These are phyloP conservation scores for Ceratorhiza oryzae-sativae DNA, from an alignment of 1,284 basidiomycete species.

Conservation along the genomic window DNA sequence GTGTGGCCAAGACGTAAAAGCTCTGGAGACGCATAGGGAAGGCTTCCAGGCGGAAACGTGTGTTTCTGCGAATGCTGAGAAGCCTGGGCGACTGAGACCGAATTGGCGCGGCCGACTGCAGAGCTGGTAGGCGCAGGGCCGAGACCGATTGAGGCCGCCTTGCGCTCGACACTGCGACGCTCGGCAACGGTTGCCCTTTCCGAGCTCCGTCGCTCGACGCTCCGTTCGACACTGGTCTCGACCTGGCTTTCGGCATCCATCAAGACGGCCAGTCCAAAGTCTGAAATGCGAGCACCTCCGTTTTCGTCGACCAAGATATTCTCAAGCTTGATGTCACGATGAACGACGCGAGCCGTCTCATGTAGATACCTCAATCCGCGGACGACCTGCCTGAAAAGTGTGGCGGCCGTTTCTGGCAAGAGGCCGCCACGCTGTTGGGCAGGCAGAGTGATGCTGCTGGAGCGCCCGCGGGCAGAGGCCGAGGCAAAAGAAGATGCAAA, in stretches of 20 bases:
- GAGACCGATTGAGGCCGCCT: neutral
- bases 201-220: neutral
- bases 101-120: conserved; percentile 22
- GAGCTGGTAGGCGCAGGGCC: conserved; percentile 25
- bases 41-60: conserved; percentile 78
- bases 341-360: conserved; percentile 76
- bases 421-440: conserved; percentile 57
- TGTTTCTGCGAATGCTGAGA: conserved; percentile 44
- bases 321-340: conserved; percentile 95
- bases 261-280: conserved; percentile 81
- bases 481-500: conserved; percentile 18
- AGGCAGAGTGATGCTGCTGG: conserved; percentile 47
- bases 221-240: conserved; percentile 11
- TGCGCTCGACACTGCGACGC: conserved; percentile 6
- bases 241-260: conserved; percentile 54
- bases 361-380: conserved; percentile 88
- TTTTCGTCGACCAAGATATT: conserved; percentile 91
- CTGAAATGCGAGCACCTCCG: conserved; percentile 79
- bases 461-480: conserved; percentile 6
- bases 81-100: conserved; percentile 18
- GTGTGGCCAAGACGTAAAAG: conserved; percentile 59
- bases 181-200: neutral
- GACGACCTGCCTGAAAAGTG: conserved; percentile 90
- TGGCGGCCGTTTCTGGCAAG: conserved; percentile 74
- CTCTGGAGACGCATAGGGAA: conserved; percentile 89